Base-by-base conservation (phyloP, 495 filamentous ascomycete genomes). In the Xylaria sp. region DNA sequence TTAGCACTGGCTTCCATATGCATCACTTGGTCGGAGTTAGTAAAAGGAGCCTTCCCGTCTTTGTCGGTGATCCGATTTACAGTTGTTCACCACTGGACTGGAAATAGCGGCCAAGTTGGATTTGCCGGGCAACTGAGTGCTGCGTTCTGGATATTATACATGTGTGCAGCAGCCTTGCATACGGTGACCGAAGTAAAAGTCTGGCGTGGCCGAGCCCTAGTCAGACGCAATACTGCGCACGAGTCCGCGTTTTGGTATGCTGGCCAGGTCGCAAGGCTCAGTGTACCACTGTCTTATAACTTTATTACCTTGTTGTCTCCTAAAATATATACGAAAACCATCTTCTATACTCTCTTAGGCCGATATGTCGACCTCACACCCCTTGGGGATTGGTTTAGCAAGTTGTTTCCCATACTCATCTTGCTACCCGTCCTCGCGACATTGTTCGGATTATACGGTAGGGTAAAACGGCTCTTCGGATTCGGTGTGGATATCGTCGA, bases 211-310 rank as follows among this genome's bases (percentile, higher is more conserved):
- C 89, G 96, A 31, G 95, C 95, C 1, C 84, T 99, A 19, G 95
- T 98, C 50, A 90, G 88, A 58, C 90, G 96, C 68, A 95, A 94
- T 73, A 99, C 96, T 0, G 95, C 95, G 64, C 90, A 89, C 43
- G 95, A 97, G 78, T 93, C 90, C 62, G 96, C 96, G 5, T 95
- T 94, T 70, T 99, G 96, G 93, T 99, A 97, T 80, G 91, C 93
- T 12, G 89, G 91, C 37, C 93, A 97, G 73, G 92, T 97, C 35
- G 95, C 96, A 11, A 90, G 92, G 63, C 87, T 99, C 40, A 97
- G 93, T 41, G 94, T 98, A 5, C 96, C 96, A 3, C 86, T 98
- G 21, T 90, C 93, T 24, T 98, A 97, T 86, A 98, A 99, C 80
- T 98, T 99, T 76, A 87, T 97, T 78, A 97, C 94, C 4, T 94